phyloP scores from a whole-genome alignment of 2,329 filamentous ascomycete species.

The Venturiaceae sp. region DNA sequence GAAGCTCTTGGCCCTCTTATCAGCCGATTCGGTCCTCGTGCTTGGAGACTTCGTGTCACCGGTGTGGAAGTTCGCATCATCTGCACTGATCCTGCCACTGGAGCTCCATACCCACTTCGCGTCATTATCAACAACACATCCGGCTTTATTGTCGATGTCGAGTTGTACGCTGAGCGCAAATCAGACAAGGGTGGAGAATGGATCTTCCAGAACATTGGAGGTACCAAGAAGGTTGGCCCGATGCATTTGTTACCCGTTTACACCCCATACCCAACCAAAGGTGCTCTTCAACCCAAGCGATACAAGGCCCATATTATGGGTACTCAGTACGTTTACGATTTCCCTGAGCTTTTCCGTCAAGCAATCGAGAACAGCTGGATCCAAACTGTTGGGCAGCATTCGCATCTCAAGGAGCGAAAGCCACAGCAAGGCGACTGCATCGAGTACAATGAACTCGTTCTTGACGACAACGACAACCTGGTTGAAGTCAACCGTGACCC shows the following conservation, averaged over 20 bases:
- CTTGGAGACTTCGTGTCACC: conserved; percentile 92
- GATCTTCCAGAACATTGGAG: conserved; percentile 97
- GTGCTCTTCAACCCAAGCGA: conserved; percentile 95
- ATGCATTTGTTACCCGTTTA: conserved; percentile 90
- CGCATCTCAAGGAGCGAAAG: conserved; percentile 67
- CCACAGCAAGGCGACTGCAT: conserved; percentile 84
- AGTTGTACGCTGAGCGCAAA: conserved; percentile 96
- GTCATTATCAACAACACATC: conserved; percentile 98
- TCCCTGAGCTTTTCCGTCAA: conserved; percentile 98
- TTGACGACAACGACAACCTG: conserved; percentile 87
- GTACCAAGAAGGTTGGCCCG: conserved; percentile 86
- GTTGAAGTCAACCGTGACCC: conserved; percentile 91
- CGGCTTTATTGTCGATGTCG: conserved; percentile 93
- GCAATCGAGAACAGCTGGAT: conserved; percentile 93
- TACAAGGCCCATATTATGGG: conserved; percentile 99
- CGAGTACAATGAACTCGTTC: conserved; percentile 84
- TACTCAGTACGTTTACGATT: conserved; percentile 98
- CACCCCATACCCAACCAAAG: conserved; percentile 94
- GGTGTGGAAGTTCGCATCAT: conserved; percentile 98
- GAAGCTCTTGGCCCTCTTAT: conserved; percentile 90
- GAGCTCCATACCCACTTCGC: conserved; percentile 80
- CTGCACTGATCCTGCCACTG: conserved; percentile 81
- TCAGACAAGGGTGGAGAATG: conserved; percentile 90
- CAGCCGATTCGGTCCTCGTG: conserved; percentile 88
- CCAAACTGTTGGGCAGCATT: conserved; percentile 63